phyloP scores from a whole-genome alignment of 75 land plant genomes.

The Adiantum capillusveneris region DNA sequence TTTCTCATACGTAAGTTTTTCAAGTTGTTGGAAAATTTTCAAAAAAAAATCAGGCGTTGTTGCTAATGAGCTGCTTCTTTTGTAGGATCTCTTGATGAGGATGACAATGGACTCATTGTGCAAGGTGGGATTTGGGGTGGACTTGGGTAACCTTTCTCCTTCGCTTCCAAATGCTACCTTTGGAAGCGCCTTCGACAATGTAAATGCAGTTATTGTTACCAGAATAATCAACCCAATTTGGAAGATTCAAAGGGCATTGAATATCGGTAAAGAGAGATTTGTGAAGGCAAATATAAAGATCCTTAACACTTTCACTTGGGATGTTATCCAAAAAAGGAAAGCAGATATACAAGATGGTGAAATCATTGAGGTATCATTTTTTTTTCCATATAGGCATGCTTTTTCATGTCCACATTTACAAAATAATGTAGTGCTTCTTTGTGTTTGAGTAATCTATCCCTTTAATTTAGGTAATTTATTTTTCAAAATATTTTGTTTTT shows the following conservation, averaged over 20 bases:
- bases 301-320: constrained; percentile 6
- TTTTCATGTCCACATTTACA: too few relatives aligned
- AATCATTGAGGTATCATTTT: too few relatives aligned
- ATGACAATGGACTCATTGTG: constrained; percentile 26
- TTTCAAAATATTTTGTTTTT: too few relatives aligned
- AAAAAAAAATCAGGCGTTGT: too few relatives aligned
- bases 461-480: too few relatives aligned
- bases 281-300: not conserved
- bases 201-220: not conserved
- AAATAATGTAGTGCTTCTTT: too few relatives aligned
- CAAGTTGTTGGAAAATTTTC: too few relatives aligned
- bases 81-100: constrained; percentile 21
- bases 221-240: constrained; percentile 9
- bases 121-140: constrained; percentile 25
- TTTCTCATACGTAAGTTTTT: too few relatives aligned
- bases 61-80: too few relatives aligned
- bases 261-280: constrained; percentile 10
- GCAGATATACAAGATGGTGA: constrained; percentile 6
- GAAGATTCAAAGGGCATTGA: constrained; percentile 12
- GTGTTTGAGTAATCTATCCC: too few relatives aligned
- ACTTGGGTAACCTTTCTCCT: constrained; percentile 13
- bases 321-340: constrained; percentile 11
- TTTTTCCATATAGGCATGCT: too few relatives aligned
- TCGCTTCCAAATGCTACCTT: constrained; percentile 19
- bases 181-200: constrained; percentile 16